These are phyloP conservation scores for Hansenula sp. DNA, from an alignment of 1,139 yeast species.

Conservation along the genomic window DNA sequence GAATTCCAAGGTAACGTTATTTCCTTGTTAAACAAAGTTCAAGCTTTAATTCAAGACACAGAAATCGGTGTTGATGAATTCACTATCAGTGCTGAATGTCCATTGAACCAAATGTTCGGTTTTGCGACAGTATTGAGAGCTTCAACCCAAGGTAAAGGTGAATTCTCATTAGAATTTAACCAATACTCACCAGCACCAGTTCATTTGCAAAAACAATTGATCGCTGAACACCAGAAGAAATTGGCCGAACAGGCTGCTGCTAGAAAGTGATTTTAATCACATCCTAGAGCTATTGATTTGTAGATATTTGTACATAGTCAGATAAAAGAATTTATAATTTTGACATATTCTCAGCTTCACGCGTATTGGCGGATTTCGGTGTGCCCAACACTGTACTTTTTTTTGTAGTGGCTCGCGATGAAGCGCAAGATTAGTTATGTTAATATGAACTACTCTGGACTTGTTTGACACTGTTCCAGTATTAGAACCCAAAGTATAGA, in stretches of 20 bases:
- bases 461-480: too few species aligned
- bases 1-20: slow-evolving; percentile 95
- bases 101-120: slow-evolving; percentile 93
- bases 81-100: slow-evolving; percentile 89
- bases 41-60: slow-evolving; percentile 90
- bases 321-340: background rate
- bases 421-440: too few species aligned
- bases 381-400: too few species aligned
- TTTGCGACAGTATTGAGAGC: slow-evolving; percentile 95
- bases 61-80: slow-evolving; percentile 94
- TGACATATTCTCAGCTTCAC: background rate
- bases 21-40: slow-evolving; percentile 85
- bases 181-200: slow-evolving; percentile 90
- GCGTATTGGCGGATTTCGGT: too few species aligned
- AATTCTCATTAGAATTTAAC: slow-evolving; percentile 90
- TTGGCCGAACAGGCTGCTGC: slow-evolving; percentile 8
- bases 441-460: too few species aligned
- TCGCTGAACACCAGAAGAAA: slow-evolving; percentile 71
- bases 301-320: background rate
- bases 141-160: slow-evolving; percentile 98
- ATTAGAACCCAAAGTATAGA: too few species aligned
- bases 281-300: background rate
- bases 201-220: slow-evolving; percentile 84
- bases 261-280: background rate
- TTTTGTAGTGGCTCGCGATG: too few species aligned